Percentiles rank a stretch among this genome's conserved stretches.
These are phyloP conservation scores for Kluyveromyces lactis DNA, from an alignment of 805 yeast species.

Conservation along the genomic window DNA sequence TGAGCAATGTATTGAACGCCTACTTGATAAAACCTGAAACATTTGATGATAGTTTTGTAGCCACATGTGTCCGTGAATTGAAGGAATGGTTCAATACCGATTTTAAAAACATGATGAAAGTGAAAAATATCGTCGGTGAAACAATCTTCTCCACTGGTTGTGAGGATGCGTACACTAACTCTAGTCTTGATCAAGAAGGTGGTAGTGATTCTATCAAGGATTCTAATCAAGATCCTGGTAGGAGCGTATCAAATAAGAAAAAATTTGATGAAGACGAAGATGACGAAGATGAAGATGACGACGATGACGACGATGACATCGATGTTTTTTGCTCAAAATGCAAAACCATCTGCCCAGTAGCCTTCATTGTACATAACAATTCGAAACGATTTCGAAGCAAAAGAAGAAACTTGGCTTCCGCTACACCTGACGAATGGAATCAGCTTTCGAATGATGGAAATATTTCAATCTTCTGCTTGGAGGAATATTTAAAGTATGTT, in stretches of 20 bases:
- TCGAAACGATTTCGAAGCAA: constrained; percentile 8
- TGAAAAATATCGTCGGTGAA: constrained; percentile 16
- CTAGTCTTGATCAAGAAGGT: neutral
- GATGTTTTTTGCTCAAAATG: constrained; percentile 29
- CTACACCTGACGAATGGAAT: constrained; percentile 11
- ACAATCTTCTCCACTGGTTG: constrained; percentile 14
- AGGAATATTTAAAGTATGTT: constrained; percentile 9
- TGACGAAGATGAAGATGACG: constrained; percentile 7
- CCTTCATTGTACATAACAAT: constrained; percentile 23
- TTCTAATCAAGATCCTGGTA: constrained; percentile 7
- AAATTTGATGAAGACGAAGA: neutral
- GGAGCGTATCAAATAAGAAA: constrained; percentile 1
- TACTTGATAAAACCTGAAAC: constrained; percentile 16
- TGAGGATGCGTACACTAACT: constrained; percentile 8
- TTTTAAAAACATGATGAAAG: constrained; percentile 13
- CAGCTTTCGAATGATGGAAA: constrained; percentile 10
- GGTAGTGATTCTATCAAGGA: constrained; percentile 3
- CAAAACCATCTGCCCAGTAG: constrained; percentile 32
- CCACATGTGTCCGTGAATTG: constrained; percentile 15
- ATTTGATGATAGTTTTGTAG: constrained; percentile 14
- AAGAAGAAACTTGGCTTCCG: constrained; percentile 13
- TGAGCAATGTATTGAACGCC: constrained; percentile 37
- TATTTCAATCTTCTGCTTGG: constrained; percentile 19
- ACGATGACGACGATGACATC: constrained; percentile 21
- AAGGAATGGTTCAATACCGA: constrained; percentile 15